These are phyloP conservation scores for Narthecium ossifragum DNA, from an alignment of 106 monocot genomes.

Conservation along the genomic window DNA sequence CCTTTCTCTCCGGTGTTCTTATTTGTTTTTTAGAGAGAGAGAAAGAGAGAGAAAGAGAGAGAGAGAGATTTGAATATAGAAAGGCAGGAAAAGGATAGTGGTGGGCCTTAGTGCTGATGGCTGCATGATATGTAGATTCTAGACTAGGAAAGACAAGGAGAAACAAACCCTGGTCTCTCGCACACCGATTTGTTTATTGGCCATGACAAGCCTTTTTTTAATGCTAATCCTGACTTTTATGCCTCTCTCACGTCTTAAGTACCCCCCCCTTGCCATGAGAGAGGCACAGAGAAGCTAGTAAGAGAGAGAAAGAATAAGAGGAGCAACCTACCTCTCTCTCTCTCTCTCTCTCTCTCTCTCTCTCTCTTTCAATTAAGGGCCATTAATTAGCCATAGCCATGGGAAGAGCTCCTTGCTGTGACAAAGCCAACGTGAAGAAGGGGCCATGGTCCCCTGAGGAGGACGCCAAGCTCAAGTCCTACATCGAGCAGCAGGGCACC, in stretches of 20 bases:
- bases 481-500: slow-evolving; percentile 87
- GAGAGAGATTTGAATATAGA: too few species aligned
- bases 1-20: not conserved
- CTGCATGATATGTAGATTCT: slow-evolving; percentile 23
- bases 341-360: not conserved
- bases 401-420: slow-evolving; percentile 94
- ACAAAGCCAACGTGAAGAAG: slow-evolving; percentile 92
- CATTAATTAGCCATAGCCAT: slow-evolving; percentile 24
- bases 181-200: slow-evolving; percentile 1
- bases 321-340: not conserved
- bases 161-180: slow-evolving; percentile 7
- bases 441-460: slow-evolving; percentile 96
- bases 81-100: not conserved
- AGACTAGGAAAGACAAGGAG: slow-evolving; percentile 26
- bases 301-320: not conserved
- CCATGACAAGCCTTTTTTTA: not conserved
- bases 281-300: not conserved
- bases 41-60: too few species aligned
- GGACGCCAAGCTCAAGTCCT: slow-evolving; percentile 79
- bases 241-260: slow-evolving; percentile 6
- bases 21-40: not conserved
- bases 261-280: too few species aligned
- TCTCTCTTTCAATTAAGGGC: too few species aligned
- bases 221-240: not conserved
- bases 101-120: slow-evolving; percentile 10